These are phyloP conservation scores for Puccinia coronata DNA, from an alignment of 1,284 basidiomycete genomes.

Conservation along the genomic window DNA sequence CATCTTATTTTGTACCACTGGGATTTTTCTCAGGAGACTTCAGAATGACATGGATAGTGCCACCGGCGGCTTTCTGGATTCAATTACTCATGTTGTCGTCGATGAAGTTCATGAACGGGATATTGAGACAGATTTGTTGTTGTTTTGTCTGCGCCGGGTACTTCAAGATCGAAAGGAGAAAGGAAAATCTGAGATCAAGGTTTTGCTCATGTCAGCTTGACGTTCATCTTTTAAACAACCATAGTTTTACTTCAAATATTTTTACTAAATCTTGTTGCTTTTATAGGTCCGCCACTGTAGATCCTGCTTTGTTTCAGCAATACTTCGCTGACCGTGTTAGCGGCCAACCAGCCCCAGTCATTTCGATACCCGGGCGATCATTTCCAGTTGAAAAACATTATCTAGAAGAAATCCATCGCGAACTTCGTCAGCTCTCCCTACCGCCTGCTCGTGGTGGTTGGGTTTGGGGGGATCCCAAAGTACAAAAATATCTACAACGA, in stretches of 20 bases:
- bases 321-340: slow-evolving; percentile 73
- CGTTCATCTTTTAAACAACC: not conserved
- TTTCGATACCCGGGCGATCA: slow-evolving; percentile 87
- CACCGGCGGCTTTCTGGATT: slow-evolving; percentile 67
- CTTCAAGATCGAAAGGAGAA: slow-evolving; percentile 71
- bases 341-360: slow-evolving; percentile 70
- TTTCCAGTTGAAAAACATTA: slow-evolving; percentile 82
- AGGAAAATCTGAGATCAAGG: slow-evolving; percentile 75
- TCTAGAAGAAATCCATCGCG: slow-evolving; percentile 74
- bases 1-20: slow-evolving; percentile 91
- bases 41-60: slow-evolving; percentile 70
- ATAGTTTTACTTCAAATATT: not conserved
- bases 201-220: slow-evolving; percentile 73
- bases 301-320: slow-evolving; percentile 80
- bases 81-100: slow-evolving; percentile 85
- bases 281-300: slow-evolving; percentile 79
- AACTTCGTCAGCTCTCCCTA: slow-evolving; percentile 60
- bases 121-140: slow-evolving; percentile 86
- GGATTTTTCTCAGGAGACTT: slow-evolving; percentile 83
- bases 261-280: not conserved
- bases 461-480: slow-evolving; percentile 76
- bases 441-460: slow-evolving; percentile 63
- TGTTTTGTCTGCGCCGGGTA: slow-evolving; percentile 86
- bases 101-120: slow-evolving; percentile 98
- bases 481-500: slow-evolving; percentile 72